A percentile compares a stretch with the other conserved stretches of the same genome.
phyloP scores from a whole-genome alignment of 306 rosid species.

The Vigna hirtella region DNA sequence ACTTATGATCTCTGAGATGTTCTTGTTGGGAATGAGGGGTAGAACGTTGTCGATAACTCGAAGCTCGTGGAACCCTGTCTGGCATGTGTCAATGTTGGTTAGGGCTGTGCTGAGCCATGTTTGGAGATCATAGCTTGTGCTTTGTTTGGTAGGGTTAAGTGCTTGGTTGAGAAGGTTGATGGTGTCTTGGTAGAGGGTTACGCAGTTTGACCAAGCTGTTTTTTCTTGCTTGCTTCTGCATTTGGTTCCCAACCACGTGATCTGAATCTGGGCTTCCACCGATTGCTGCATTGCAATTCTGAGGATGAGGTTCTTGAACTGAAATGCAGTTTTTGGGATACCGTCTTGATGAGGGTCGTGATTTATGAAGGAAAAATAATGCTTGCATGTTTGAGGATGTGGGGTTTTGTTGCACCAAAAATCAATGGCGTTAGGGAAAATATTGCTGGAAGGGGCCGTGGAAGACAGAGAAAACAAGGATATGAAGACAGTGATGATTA shows the following conservation, averaged over 20 bases:
- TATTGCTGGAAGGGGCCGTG: conserved; percentile 30
- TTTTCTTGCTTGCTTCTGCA: conserved; percentile 51
- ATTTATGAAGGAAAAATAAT: conserved; percentile 35
- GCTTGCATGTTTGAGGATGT: conserved; percentile 59
- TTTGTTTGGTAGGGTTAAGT: conserved; percentile 37
- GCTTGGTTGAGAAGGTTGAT: conserved; percentile 60
- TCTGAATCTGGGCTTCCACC: conserved; percentile 43
- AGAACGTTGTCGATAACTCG: conserved; percentile 51
- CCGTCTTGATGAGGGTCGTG: conserved; percentile 9
- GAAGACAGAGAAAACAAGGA: conserved; percentile 45
- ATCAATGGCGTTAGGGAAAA: conserved; percentile 28
- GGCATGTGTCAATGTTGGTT: conserved; percentile 63
- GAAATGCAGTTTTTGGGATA: conserved; percentile 41
- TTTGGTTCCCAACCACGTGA: conserved; percentile 52
- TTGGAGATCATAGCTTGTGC: conserved; percentile 51
- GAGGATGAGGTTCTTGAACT: conserved; percentile 51
- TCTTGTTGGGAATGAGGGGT: conserved; percentile 57
- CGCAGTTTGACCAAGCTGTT: conserved; percentile 62
- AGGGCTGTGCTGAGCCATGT: conserved; percentile 68
- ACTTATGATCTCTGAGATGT: conserved; percentile 57
- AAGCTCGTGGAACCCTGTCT: conserved; percentile 60
- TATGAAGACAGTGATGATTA: conserved; percentile 32
- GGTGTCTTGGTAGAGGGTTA: conserved; percentile 57
- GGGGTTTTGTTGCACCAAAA: conserved; percentile 68
- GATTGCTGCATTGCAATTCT: conserved; percentile 50